These are phyloP conservation scores for Zygoascus biomembranicola DNA, from an alignment of 805 yeast species.

Conservation along the genomic window DNA sequence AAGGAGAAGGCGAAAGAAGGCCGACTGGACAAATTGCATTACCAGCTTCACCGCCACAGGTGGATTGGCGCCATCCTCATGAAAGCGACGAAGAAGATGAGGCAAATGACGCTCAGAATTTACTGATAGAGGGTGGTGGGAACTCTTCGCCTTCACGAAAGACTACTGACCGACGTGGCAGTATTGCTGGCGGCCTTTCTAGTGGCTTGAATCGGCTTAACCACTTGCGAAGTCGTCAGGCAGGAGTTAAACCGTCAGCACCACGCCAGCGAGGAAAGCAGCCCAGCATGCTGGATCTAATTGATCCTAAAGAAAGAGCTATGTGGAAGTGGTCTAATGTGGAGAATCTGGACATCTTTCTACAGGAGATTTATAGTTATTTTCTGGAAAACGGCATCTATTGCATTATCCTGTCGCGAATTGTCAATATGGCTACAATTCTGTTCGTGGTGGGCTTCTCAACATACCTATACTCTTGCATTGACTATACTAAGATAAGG, in stretches of 20 bases:
- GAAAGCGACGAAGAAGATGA: not conserved
- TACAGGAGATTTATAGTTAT: constrained; percentile 68
- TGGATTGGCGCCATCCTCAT: not conserved
- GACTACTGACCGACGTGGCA: not conserved
- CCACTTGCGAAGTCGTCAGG: not conserved
- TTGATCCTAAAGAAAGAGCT: constrained; percentile 51
- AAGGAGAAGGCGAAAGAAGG: not conserved
- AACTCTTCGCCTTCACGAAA: not conserved
- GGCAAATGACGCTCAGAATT: not conserved
- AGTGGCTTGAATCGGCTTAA: not conserved
- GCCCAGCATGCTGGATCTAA: not conserved
- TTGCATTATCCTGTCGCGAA: constrained; percentile 62
- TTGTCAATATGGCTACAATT: constrained; percentile 63
- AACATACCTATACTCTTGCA: constrained; percentile 72
- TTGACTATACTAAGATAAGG: constrained; percentile 49
- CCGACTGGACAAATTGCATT: not conserved
- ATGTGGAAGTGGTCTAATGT: constrained; percentile 96
- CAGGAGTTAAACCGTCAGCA: not conserved
- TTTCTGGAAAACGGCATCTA: constrained; percentile 78
- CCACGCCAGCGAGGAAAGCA: not conserved
- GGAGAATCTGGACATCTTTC: constrained; percentile 78
- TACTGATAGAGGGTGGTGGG: not conserved
- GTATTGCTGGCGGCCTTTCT: not conserved
- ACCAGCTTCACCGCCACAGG: not conserved
- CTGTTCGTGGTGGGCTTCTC: constrained; percentile 74